Conservation (phyloP, 345 rosid genomes). For the Leavenworthia alabamica region DNA sequence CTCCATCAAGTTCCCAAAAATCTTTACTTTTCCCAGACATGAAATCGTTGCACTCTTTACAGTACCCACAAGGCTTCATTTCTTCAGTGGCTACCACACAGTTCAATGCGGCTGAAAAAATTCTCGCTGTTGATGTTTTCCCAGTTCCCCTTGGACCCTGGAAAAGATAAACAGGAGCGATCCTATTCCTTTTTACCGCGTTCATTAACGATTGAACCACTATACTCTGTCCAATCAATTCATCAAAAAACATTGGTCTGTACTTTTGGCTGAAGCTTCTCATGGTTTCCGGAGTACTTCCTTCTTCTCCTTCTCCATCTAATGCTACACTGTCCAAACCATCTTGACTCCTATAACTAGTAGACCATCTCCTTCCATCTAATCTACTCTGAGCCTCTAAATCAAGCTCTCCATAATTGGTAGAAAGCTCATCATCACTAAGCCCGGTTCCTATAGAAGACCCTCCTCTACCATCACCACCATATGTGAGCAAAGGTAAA, state of each 20-base stretch:
- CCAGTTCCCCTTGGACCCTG: conserved; percentile 98
- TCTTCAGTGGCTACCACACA: conserved; percentile 59
- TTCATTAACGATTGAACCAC: conserved; percentile 77
- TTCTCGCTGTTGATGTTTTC: conserved; percentile 81
- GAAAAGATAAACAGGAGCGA: conserved; percentile 89
- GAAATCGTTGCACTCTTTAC: conserved; percentile 69
- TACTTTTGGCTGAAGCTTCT: conserved; percentile 84
- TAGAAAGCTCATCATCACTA: conserved; percentile 87
- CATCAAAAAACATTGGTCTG: conserved; percentile 74
- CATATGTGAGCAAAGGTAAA: conserved; percentile 68
- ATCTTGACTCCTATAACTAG: conserved; percentile 87
- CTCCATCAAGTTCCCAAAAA: conserved; percentile 77
- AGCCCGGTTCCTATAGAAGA: conserved; percentile 66
- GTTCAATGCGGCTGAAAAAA: conserved; percentile 80
- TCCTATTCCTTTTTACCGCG: conserved; percentile 67
- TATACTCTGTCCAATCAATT: conserved; percentile 83
- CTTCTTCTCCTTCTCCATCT: conserved; percentile 62
- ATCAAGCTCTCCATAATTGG: conserved; percentile 88
- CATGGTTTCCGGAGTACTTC: conserved; percentile 50
- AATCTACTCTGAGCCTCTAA: conserved; percentile 96
- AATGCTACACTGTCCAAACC: conserved; percentile 56
- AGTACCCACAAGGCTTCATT: conserved; percentile 78
- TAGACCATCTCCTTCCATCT: conserved; percentile 94
- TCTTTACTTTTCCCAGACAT: conserved; percentile 59
- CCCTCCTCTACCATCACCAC: conserved; percentile 60